Conservation (phyloP, 2,329 filamentous ascomycete genomes). For the Clarireedia homoeocarpa region DNA sequence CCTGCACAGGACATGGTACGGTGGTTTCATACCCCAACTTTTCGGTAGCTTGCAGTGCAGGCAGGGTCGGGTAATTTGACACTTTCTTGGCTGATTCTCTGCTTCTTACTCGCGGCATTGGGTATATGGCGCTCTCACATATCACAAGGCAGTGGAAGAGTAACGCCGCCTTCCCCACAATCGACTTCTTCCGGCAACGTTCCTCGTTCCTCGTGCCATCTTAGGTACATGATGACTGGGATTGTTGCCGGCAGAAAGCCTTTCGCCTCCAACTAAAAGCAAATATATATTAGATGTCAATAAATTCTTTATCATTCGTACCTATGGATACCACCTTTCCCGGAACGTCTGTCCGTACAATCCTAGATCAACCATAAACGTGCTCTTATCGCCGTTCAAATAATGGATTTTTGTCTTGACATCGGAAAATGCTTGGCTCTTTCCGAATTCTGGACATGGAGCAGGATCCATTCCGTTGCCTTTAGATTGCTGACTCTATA, state of each 20-base stretch:
- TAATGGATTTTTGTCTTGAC: constrained; percentile 8
- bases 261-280: constrained; percentile 10
- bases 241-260: constrained; percentile 5
- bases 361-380: not conserved
- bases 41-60: constrained; percentile 1
- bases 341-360: constrained; percentile 12
- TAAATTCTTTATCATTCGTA: not conserved
- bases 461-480: not conserved
- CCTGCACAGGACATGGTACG: not conserved
- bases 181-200: constrained; percentile 2
- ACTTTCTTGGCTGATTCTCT: constrained; percentile 5
- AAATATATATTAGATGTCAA: constrained; percentile 14
- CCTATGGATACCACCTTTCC: constrained; percentile 12
- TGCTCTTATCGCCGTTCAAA: constrained; percentile 10
- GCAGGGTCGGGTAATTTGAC: not conserved
- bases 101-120: not conserved
- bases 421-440: not conserved
- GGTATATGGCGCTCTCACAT: not conserved
- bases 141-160: too few species aligned
- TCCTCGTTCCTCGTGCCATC: constrained; percentile 3
- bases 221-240: constrained; percentile 1
- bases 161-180: not conserved
- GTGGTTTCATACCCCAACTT: constrained; percentile 1
- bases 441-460: not conserved
- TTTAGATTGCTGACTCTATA: not conserved